These are phyloP conservation scores for Geotrichum candidum DNA, from an alignment of 1,139 yeast species.

Conservation along the genomic window DNA sequence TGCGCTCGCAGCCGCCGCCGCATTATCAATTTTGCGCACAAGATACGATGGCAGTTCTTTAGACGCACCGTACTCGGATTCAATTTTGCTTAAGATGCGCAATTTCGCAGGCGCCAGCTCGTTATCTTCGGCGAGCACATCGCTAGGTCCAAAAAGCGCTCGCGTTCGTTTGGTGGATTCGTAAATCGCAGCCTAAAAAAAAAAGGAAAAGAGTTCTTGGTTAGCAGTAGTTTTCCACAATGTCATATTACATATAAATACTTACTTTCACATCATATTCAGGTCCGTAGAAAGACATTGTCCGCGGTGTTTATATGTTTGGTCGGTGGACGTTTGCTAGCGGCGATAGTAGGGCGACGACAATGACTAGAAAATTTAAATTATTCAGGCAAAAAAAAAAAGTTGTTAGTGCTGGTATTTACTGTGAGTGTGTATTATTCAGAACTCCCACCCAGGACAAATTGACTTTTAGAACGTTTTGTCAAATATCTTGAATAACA, in stretches of 20 bases:
- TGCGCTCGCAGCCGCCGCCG: constrained; percentile 16
- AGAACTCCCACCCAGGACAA: not conserved
- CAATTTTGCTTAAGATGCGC: constrained; percentile 19
- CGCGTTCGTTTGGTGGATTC: constrained; percentile 12
- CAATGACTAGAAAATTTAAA: not conserved
- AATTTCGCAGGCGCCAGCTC: constrained; percentile 10
- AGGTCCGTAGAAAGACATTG: constrained; percentile 14
- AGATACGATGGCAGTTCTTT: constrained; percentile 24
- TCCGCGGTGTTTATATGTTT: not conserved
- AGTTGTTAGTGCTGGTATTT: not conserved
- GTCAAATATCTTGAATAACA: not conserved
- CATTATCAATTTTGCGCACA: constrained; percentile 20
- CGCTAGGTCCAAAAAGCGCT: constrained; percentile 6
- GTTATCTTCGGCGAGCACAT: not conserved
- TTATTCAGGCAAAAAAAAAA: not conserved
- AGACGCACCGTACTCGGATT: constrained; percentile 21
- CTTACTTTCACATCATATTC: constrained; percentile 6
- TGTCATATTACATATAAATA: not conserved
- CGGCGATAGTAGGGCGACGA: not conserved
- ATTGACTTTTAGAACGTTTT: not conserved
- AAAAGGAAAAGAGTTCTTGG: not conserved
- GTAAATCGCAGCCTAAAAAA: constrained; percentile 8
- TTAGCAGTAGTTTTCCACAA: not conserved
- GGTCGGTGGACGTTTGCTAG: not conserved
- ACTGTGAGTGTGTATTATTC: not conserved